These are phyloP conservation scores for Clausena lansium DNA, from an alignment of 345 rosid species.

Conservation along the genomic window DNA sequence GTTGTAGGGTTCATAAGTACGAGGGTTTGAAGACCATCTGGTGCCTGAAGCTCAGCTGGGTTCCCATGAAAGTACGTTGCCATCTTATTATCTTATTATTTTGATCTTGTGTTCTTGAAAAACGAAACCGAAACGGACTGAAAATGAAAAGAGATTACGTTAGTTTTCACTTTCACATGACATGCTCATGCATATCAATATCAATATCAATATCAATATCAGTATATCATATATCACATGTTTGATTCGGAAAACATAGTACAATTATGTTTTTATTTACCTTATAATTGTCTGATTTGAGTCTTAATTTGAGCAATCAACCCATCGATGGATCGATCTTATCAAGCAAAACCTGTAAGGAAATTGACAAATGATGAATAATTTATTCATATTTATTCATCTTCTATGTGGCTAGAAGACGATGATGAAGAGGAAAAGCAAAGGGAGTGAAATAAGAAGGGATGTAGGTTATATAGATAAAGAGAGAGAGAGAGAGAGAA, in stretches of 20 bases:
- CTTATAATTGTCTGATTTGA: neutral
- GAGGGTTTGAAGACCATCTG: constrained; percentile 86
- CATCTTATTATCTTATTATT: constrained; percentile 31
- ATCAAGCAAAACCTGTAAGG: constrained; percentile 23
- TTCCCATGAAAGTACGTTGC: constrained; percentile 81
- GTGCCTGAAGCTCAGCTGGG: constrained; percentile 61
- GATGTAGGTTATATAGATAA: constrained; percentile 6
- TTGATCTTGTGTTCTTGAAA: neutral
- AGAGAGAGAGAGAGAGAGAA: constrained; percentile 21
- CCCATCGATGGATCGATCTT: constrained; percentile 11
- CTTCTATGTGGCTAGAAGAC: no score
- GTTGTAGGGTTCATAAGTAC: constrained; percentile 92
- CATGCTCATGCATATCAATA: neutral
- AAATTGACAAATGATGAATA: no score
- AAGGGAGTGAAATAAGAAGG: neutral
- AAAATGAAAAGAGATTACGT: constrained; percentile 22
- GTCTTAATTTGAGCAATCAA: constrained; percentile 9
- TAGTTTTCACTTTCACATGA: constrained; percentile 20
- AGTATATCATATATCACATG: neutral
- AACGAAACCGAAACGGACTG: neutral
- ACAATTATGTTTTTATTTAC: neutral
- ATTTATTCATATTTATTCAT: no score
- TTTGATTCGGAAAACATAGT: neutral
- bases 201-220: neutral
- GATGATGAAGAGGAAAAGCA: neutral